Conservation (phyloP, 176 grass and related monocot genomes). For the Bothriochloa decipiens region DNA sequence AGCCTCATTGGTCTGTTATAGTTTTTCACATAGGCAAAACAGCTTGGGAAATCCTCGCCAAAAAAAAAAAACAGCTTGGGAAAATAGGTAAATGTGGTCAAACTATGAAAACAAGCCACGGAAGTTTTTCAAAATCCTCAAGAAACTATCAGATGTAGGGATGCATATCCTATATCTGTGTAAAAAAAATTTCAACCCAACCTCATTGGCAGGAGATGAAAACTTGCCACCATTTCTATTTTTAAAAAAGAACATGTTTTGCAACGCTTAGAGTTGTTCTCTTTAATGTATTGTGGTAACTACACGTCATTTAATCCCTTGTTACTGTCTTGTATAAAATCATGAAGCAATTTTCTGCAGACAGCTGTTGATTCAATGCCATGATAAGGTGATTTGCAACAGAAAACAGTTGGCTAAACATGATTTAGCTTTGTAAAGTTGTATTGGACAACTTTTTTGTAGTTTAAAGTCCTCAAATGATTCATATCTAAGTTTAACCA, state of each 20-base stretch:
- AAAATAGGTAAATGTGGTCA: too few relatives aligned
- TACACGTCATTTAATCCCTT: background rate
- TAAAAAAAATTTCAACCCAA: background rate
- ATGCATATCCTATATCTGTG: background rate
- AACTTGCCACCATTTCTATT: background rate
- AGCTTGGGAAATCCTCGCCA: too few relatives aligned
- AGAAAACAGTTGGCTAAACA: background rate
- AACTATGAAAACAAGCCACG: too few relatives aligned
- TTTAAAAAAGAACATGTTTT: background rate
- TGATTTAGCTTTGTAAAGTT: background rate
- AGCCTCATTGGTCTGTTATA: too few relatives aligned
- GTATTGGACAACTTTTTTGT: background rate
- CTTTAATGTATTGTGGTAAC: background rate
- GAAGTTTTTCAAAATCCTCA: background rate
- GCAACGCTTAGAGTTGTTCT: background rate
- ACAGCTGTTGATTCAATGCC: background rate
- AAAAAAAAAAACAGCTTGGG: too few relatives aligned
- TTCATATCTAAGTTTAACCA: background rate
- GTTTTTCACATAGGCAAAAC: too few relatives aligned
- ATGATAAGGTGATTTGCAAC: background rate
- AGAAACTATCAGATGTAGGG: background rate
- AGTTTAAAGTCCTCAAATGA: background rate
- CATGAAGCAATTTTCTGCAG: background rate
- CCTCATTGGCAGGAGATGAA: background rate
- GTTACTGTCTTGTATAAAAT: background rate